Conservation (phyloP, 106 monocot genomes). For the Dendrobium officinale region DNA sequence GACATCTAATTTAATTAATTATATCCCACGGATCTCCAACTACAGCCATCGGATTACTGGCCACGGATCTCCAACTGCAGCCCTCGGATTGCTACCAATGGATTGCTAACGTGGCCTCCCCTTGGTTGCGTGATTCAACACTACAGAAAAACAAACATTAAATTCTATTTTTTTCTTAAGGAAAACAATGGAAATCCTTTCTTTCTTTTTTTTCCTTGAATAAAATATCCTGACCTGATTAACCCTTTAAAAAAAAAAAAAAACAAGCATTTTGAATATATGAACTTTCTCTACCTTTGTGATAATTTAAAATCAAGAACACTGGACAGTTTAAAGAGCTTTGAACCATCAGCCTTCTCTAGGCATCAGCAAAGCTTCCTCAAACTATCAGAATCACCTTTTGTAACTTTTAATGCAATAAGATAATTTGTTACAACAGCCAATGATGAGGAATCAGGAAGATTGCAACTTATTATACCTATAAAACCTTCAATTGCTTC, state of each 20-base stretch:
- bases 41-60: no score
- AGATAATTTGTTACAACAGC: slow-evolving; percentile 83
- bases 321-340: slow-evolving; percentile 47
- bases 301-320: slow-evolving; percentile 64
- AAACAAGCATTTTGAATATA: slow-evolving; percentile 75
- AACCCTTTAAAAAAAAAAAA: slow-evolving; percentile 49
- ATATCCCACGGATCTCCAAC: no score
- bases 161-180: no score
- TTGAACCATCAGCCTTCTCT: slow-evolving; percentile 35
- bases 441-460: slow-evolving; percentile 70
- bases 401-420: slow-evolving; percentile 63
- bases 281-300: slow-evolving; percentile 59
- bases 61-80: no score
- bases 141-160: no score
- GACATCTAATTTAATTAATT: no score
- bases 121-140: no score
- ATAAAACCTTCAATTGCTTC: slow-evolving; percentile 66
- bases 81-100: no score
- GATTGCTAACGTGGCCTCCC: no score
- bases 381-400: slow-evolving; percentile 79
- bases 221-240: slow-evolving; percentile 55
- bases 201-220: not conserved
- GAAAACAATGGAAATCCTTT: no score
- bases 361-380: slow-evolving; percentile 68
- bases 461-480: slow-evolving; percentile 43